Base-by-base conservation (phyloP, 2,329 filamentous ascomycete genomes). In the Raffaelea arxii region DNA sequence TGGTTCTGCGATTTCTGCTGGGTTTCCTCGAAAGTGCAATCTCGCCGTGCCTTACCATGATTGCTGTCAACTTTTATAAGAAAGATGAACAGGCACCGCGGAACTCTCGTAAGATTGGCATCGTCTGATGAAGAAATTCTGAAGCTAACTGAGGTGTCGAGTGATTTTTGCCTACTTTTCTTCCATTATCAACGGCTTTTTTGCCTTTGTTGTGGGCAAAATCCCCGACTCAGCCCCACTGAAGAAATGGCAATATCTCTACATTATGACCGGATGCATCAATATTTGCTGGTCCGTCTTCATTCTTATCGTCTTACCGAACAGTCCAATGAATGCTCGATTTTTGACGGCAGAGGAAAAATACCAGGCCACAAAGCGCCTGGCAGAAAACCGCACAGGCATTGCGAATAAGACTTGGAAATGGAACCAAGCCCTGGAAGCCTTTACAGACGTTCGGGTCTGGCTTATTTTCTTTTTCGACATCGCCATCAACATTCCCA, bases 201-300 rank as follows among this genome's bases (percentile, higher is more conserved):
- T 47, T 58, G 62, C 74, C 0, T 82, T 77, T 47, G 78, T 71
- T 0, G 81, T 82, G 40, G 78, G 79, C 1, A 68, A 79, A 51
- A 78, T 78, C 52, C 65, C 68, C 35, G 77, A 74, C 14, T 63
- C 67, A 1, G 65, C 84, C 19, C 66, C 72, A 0, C 74, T 72
- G 0, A 12, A n/a, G 32, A 36, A 36, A 6, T 85, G 80, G 80
- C 77, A 76, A 55, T 84, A 80, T 52, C 79, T 84, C 46, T 85
- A 85, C 56, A 61, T 86, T 16, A 72, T 85, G n/a, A 78, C 78
- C 4, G 68, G 68, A 7, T 67, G 74, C 1, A 65, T 82, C 19
- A 82, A 77, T 48, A 66, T 74, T 16, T 48, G 67, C 12, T 84
- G 79, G 72, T 80, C 75, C 2, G 67, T 82, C 7, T 61, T 77